Conservation (phyloP, 345 rosid species). For the Adansonia digitata region DNA sequence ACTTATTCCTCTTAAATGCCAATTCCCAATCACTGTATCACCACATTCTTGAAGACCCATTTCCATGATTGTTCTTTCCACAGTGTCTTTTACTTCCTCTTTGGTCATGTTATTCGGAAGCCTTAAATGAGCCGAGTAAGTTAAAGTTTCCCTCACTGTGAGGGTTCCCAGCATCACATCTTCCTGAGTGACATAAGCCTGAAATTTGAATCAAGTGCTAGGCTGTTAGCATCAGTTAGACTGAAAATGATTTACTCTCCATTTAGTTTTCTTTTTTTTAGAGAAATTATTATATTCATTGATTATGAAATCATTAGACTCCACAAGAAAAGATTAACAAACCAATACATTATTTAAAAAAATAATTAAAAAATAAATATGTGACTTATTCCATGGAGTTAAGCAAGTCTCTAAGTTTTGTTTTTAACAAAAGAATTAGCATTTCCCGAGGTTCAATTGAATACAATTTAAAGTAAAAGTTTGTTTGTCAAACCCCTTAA, state of each 20-base stretch:
- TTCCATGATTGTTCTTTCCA: conserved; percentile 53
- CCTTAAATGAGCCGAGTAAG: conserved; percentile 63
- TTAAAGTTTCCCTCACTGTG: conserved; percentile 59
- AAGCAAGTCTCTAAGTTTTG: not conserved
- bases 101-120: conserved; percentile 42
- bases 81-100: conserved; percentile 39
- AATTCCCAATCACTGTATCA: conserved; percentile 53
- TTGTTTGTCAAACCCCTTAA: too few species aligned
- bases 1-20: conserved; percentile 76
- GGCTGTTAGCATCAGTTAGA: not conserved
- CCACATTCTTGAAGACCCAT: conserved; percentile 72
- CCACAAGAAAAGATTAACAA: too few species aligned
- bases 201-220: conserved; percentile 4
- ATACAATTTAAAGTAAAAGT: too few species aligned
- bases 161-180: conserved; percentile 63
- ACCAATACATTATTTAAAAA: too few species aligned
- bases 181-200: conserved; percentile 86
- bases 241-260: not conserved
- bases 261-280: not conserved
- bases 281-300: too few species aligned
- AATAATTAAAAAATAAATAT: too few species aligned
- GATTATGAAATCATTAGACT: too few species aligned
- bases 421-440: not conserved
- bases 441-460: not conserved
- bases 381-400: too few species aligned